Evolutionary conservation across 805 yeast genomes (phyloP).

Genomic region (Starmerella riodocensis): DNA sequence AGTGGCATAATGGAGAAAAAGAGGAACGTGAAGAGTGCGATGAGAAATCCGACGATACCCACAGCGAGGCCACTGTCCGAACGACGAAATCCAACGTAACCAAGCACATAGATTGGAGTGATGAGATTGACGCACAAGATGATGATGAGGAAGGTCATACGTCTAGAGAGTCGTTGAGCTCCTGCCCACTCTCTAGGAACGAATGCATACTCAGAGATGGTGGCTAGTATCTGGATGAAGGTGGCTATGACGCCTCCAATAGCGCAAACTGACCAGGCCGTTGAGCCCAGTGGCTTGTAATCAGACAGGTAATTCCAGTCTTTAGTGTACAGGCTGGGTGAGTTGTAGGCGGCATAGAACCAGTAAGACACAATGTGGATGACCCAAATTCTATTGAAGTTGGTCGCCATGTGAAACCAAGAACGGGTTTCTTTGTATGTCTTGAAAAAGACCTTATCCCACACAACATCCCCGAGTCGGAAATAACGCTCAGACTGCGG

Average conservation of each 20-base stretch:
- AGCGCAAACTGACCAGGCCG: constrained; percentile 86
- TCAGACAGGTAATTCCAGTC: constrained; percentile 71
- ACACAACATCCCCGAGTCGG: constrained; percentile 79
- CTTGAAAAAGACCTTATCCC: constrained; percentile 88
- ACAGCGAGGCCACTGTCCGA: constrained; percentile 66
- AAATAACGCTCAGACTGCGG: constrained; percentile 82
- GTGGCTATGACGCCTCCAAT: constrained; percentile 84
- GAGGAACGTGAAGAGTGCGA: constrained; percentile 68
- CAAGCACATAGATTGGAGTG: constrained; percentile 75
- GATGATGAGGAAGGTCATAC: constrained; percentile 59
- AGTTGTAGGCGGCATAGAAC: constrained; percentile 89
- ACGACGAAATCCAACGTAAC: constrained; percentile 47
- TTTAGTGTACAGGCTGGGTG: constrained; percentile 81
- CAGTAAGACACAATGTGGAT: constrained; percentile 80
- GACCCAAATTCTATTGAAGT: constrained; percentile 97
- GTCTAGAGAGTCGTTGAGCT: constrained; percentile 88
- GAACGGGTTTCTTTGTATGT: constrained; percentile 93
- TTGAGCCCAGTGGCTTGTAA: constrained; percentile 79
- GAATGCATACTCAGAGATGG: constrained; percentile 84
- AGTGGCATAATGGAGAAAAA: constrained; percentile 92
- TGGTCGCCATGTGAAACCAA: constrained; percentile 90
- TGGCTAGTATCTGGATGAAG: constrained; percentile 70
- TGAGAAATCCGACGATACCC: constrained; percentile 76
- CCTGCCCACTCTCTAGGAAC: constrained; percentile 99
- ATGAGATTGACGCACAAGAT: constrained; percentile 64